These are phyloP conservation scores for Termitomyces sp. DNA, from an alignment of 768 basidiomycete species.

Conservation along the genomic window DNA sequence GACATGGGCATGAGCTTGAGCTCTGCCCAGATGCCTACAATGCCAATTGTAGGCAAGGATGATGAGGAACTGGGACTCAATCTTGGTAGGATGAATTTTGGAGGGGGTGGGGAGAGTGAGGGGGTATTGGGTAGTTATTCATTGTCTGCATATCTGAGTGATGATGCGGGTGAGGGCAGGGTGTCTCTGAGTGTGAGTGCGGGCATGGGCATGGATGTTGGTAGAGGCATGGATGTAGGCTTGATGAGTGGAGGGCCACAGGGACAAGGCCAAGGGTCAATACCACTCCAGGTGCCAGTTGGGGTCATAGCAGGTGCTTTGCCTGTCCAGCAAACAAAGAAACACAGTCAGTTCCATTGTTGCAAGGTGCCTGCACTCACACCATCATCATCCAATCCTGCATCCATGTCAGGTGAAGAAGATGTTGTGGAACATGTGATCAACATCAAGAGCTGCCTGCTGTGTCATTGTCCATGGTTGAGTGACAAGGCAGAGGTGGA, in stretches of 20 bases:
- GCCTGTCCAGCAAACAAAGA: conserved; percentile 8
- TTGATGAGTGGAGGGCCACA: neutral
- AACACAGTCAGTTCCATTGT: conserved; percentile 6
- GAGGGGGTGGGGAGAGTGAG: conserved; percentile 3
- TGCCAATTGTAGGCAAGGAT: conserved; percentile 22
- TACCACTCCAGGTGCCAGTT: neutral
- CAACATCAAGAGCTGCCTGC: conserved; percentile 90
- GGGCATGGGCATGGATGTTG: too few species aligned
- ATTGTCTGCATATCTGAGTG: conserved; percentile 33
- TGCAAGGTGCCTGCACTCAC: conserved; percentile 9
- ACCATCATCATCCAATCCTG: neutral
- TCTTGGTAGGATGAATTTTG: conserved; percentile 11
- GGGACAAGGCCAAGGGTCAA: neutral
- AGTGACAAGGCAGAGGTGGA: conserved; percentile 87
- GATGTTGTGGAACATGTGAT: conserved; percentile 77
- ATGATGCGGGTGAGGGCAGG: conserved; percentile 36
- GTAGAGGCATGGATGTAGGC: too few species aligned
- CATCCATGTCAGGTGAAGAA: neutral
- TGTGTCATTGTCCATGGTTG: conserved; percentile 86
- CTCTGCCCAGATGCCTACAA: conserved; percentile 32
- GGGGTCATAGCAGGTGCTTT: neutral
- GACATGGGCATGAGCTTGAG: conserved; percentile 8
- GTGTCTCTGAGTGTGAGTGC: conserved; percentile 7
- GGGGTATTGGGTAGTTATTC: conserved; percentile 14
- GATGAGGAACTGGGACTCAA: neutral